phyloP scores from a whole-genome alignment of 2,329 filamentous ascomycete species.

The Helicocarpus griseus region DNA sequence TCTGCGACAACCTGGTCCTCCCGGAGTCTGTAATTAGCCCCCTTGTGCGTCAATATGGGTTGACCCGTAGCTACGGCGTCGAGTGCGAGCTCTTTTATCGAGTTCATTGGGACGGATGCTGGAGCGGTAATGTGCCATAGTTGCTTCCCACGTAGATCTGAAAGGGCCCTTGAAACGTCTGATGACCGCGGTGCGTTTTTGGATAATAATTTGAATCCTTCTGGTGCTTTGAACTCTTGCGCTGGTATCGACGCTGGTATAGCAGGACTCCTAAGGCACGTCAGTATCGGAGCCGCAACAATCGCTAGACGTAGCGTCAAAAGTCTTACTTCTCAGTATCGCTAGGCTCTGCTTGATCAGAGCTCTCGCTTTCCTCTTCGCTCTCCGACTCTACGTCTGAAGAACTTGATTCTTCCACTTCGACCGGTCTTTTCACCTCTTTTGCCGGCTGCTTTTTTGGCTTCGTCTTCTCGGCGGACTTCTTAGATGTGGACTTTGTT shows the following conservation, averaged over 20 bases:
- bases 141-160: constrained; percentile 35
- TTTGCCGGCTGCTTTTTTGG: constrained; percentile 11
- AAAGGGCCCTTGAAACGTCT: constrained; percentile 24
- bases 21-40: constrained; percentile 33
- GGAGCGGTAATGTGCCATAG: constrained; percentile 41
- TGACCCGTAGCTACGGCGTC: constrained; percentile 31
- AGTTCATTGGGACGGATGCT: constrained; percentile 32
- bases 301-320: background rate
- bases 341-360: background rate
- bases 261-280: constrained; percentile 11
- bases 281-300: background rate
- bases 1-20: constrained; percentile 22
- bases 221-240: constrained; percentile 32
- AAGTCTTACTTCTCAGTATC: background rate
- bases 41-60: constrained; percentile 33
- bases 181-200: constrained; percentile 23
- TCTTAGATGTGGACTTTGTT: background rate
- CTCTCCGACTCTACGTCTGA: constrained; percentile 12
- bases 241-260: constrained; percentile 15
- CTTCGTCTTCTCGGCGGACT: background rate
- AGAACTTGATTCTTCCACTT: constrained; percentile 6
- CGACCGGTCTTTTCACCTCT: background rate
- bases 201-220: constrained; percentile 32
- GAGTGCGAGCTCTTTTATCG: constrained; percentile 36
- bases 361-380: constrained; percentile 10